A percentile compares a stretch with the other conserved stretches of the same genome.
phyloP scores from a whole-genome alignment of 768 basidiomycete species.

The Leccinum subgranulosum region DNA sequence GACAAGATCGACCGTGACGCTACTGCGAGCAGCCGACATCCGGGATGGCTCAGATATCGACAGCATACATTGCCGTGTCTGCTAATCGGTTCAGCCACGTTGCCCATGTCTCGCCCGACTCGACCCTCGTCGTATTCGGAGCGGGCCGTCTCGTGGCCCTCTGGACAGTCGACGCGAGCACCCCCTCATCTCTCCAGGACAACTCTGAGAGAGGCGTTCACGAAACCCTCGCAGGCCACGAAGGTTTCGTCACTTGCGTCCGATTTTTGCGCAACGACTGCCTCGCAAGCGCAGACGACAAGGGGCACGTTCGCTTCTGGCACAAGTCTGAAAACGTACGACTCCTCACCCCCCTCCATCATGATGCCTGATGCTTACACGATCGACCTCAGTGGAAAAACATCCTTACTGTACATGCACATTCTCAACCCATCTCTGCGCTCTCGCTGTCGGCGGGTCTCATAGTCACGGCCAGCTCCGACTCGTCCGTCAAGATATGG shows the following conservation, averaged over 20 bases:
- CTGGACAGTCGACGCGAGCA: slow-evolving; percentile 42
- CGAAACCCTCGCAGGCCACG: slow-evolving; percentile 73
- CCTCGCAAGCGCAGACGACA: slow-evolving; percentile 74
- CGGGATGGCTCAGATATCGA: slow-evolving; percentile 17
- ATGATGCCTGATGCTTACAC: slow-evolving; percentile 11
- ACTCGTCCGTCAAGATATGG: slow-evolving; percentile 80
- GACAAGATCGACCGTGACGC: slow-evolving; percentile 10
- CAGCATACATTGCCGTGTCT: slow-evolving; percentile 45
- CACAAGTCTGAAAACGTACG: slow-evolving; percentile 29
- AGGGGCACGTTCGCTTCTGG: slow-evolving; percentile 70
- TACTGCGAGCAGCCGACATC: neutral
- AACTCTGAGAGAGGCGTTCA: slow-evolving; percentile 51
- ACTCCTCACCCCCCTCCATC: neutral
- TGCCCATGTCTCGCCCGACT: slow-evolving; percentile 33
- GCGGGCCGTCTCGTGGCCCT: slow-evolving; percentile 53
- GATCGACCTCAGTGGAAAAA: slow-evolving; percentile 52
- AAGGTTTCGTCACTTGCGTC: slow-evolving; percentile 71
- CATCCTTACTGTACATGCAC: slow-evolving; percentile 49
- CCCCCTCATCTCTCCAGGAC: slow-evolving; percentile 37
- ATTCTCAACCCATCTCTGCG: slow-evolving; percentile 67
- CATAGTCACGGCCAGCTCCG: slow-evolving; percentile 80
- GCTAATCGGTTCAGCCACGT: slow-evolving; percentile 44
- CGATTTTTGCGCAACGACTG: slow-evolving; percentile 53
- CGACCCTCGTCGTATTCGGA: slow-evolving; percentile 51
- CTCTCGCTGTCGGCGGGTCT: slow-evolving; percentile 48